Conservation (phyloP, 2,329 filamentous ascomycete genomes). For the Didymella arachidicola region DNA sequence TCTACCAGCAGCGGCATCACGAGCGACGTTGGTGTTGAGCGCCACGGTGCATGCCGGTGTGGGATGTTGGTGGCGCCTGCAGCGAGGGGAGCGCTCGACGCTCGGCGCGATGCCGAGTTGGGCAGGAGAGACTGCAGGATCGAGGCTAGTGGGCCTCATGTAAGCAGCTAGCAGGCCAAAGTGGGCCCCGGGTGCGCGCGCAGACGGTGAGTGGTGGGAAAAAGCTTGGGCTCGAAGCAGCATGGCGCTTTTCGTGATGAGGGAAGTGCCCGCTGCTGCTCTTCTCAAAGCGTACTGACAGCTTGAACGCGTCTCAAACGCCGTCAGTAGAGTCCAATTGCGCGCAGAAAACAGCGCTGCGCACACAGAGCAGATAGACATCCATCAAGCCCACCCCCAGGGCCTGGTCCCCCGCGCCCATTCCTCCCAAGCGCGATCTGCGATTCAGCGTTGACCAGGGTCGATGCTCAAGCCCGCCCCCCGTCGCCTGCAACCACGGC, state of each 20-base stretch:
- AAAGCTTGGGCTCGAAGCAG: conserved; percentile 15
- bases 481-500: conserved; percentile 23
- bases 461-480: conserved; percentile 22
- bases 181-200: conserved; percentile 1
- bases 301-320: conserved; percentile 14
- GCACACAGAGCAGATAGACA: not conserved
- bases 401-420: not conserved
- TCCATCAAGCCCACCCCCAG: not conserved
- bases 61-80: conserved; percentile 30
- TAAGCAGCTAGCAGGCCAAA: conserved; percentile 15
- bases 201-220: conserved; percentile 14
- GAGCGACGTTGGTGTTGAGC: conserved; percentile 21
- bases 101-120: conserved; percentile 14
- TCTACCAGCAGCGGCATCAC: not conserved
- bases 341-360: not conserved
- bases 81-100: conserved; percentile 3
- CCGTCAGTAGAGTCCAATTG: conserved; percentile 6
- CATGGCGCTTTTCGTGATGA: conserved; percentile 21
- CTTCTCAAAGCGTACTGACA: conserved; percentile 26
- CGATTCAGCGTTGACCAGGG: conserved; percentile 23
- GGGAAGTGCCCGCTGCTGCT: conserved; percentile 25
- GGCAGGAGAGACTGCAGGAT: conserved; percentile 22
- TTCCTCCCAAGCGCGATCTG: conserved; percentile 16
- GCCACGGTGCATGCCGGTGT: conserved; percentile 5
- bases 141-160: conserved; percentile 15